A percentile compares a stretch with the other conserved stretches of the same genome.
Conservation (phyloP, 208 protist species). For the Trypanosoma avium region DNA sequence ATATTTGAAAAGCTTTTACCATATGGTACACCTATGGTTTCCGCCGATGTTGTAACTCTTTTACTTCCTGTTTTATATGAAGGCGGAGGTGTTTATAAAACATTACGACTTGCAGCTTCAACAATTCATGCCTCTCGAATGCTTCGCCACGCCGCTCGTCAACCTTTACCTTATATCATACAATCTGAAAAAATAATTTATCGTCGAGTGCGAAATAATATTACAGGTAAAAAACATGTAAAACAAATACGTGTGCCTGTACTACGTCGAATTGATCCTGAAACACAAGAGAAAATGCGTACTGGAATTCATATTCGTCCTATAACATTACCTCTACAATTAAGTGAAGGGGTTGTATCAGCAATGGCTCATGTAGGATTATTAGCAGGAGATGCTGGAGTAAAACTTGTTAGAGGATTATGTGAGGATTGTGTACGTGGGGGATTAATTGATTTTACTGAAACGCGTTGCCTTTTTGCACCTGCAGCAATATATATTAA, state of each 20-base stretch:
- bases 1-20: too few species aligned
- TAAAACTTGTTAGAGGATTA: slow-evolving; percentile 40
- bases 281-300: slow-evolving; percentile 8
- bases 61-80: slow-evolving; percentile 50
- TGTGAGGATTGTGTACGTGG: slow-evolving; percentile 46
- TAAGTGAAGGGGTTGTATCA: slow-evolving; percentile 33
- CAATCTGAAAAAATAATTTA: slow-evolving; percentile 39
- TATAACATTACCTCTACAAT: slow-evolving; percentile 32
- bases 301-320: slow-evolving; percentile 22
- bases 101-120: slow-evolving; percentile 42
- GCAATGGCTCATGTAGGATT: slow-evolving; percentile 43
- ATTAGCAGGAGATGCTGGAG: slow-evolving; percentile 48
- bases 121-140: slow-evolving; percentile 46
- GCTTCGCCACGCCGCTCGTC: slow-evolving; percentile 46
- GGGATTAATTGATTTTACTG: slow-evolving; percentile 38
- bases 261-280: slow-evolving; percentile 30
- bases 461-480: slow-evolving; percentile 31
- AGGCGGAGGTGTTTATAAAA: slow-evolving; percentile 39
- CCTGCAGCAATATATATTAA: slow-evolving; percentile 24
- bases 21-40: slow-evolving; percentile 36
- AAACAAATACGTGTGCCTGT: slow-evolving; percentile 47
- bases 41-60: slow-evolving; percentile 32
- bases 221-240: slow-evolving; percentile 33
- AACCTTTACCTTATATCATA: slow-evolving; percentile 40
- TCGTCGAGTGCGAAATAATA: slow-evolving; percentile 38